Evolutionary conservation across 1,284 basidiomycete genomes (phyloP).

Genomic region (Dichomitus squalens): DNA sequence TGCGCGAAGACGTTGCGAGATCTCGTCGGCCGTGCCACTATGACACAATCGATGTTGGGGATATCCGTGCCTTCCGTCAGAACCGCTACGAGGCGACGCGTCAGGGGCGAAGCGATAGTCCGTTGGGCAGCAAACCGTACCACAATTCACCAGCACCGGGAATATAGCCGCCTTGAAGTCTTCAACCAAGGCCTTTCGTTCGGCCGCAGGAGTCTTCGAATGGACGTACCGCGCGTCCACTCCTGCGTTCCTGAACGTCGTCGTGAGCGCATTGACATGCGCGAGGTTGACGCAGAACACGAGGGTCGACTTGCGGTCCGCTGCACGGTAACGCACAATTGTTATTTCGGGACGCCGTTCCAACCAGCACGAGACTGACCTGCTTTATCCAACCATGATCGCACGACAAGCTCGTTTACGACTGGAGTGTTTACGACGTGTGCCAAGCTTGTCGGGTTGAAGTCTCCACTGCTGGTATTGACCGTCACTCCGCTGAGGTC

Average conservation of each 20-base stretch:
- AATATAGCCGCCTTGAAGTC: constrained; percentile 76
- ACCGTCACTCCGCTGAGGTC: constrained; percentile 70
- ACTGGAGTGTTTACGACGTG: constrained; percentile 78
- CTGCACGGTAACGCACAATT: constrained; percentile 33
- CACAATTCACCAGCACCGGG: constrained; percentile 92
- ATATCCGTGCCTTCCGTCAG: constrained; percentile 93
- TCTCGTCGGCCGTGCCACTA: constrained; percentile 86
- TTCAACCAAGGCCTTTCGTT: constrained; percentile 68
- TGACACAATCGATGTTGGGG: constrained; percentile 89
- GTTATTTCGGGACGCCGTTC: background rate
- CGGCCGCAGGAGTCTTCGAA: constrained; percentile 64
- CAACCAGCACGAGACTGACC: constrained; percentile 42
- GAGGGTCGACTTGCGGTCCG: constrained; percentile 79
- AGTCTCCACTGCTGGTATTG: constrained; percentile 75
- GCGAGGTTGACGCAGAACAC: constrained; percentile 89
- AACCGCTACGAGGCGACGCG: constrained; percentile 56
- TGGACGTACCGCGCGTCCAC: constrained; percentile 88
- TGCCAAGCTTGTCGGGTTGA: constrained; percentile 74
- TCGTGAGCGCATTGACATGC: constrained; percentile 82
- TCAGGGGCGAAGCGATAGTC: background rate
- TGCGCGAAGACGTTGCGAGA: constrained; percentile 91
- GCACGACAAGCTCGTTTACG: constrained; percentile 77
- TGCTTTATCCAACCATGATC: constrained; percentile 82
- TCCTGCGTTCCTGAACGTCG: constrained; percentile 74
- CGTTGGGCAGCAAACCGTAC: constrained; percentile 38